These are phyloP conservation scores for Xylaria castorea DNA, from an alignment of 495 filamentous ascomycete genomes.

Conservation along the genomic window DNA sequence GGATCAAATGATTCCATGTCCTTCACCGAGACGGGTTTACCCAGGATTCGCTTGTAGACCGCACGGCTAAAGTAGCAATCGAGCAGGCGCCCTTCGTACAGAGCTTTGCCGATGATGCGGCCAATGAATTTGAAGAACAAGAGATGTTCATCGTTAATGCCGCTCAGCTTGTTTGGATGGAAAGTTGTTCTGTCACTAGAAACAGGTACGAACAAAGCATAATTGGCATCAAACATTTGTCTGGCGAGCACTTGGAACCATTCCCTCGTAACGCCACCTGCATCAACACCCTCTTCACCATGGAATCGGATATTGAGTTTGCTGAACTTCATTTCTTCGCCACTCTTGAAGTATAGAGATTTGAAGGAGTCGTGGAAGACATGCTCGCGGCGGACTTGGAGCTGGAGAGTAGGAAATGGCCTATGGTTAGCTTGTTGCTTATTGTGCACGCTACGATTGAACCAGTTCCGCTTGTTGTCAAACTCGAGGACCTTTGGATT, in stretches of 20 bases:
- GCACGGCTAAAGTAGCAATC: constrained; percentile 99
- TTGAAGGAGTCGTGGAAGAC: constrained; percentile 99
- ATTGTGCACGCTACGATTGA: constrained; percentile 88
- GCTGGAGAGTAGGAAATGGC: constrained; percentile 74
- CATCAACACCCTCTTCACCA: constrained; percentile 97
- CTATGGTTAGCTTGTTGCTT: constrained; percentile 68
- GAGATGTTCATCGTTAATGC: constrained; percentile 92
- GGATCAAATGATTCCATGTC: constrained; percentile 99
- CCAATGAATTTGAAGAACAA: constrained; percentile 99
- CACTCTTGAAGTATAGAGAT: constrained; percentile 91
- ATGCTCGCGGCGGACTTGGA: constrained; percentile 88
- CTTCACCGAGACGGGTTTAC: constrained; percentile 94
- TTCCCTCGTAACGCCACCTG: constrained; percentile 95
- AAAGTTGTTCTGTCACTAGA: constrained; percentile 98
- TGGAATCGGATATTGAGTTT: constrained; percentile 98
- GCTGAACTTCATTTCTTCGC: constrained; percentile 96
- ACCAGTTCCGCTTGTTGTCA: constrained; percentile 99
- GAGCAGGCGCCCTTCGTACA: constrained; percentile 94
- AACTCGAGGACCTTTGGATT: constrained; percentile 99
- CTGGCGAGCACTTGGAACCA: constrained; percentile 98
- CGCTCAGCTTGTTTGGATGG: constrained; percentile 93
- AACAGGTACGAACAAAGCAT: constrained; percentile 93
- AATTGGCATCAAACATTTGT: constrained; percentile 99
- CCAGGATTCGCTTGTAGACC: constrained; percentile 96
- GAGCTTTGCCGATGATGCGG: constrained; percentile 96